Evolutionary conservation across 345 rosid species (phyloP).

Genomic region (Ailanthus altissimus): DNA sequence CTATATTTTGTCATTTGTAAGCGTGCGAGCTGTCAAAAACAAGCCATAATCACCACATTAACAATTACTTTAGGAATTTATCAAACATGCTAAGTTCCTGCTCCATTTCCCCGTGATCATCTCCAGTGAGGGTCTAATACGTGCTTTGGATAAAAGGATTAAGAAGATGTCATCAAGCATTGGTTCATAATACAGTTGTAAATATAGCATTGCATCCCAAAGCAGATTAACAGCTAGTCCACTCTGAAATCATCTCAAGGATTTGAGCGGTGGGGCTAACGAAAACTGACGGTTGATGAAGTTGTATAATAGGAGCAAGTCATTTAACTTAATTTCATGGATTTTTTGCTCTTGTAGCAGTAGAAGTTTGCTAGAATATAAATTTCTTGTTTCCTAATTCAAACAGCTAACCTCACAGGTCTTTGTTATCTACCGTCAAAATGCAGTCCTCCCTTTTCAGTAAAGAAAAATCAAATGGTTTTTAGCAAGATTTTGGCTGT

Average conservation of each 20-base stretch:
- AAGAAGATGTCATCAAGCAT: not conserved
- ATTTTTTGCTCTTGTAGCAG: not conserved
- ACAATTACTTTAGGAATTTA: not conserved
- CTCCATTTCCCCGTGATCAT: not conserved
- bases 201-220: not conserved
- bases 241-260: not conserved
- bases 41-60: not conserved
- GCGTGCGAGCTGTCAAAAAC: not conserved
- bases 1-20: not conserved
- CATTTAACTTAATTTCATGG: not conserved
- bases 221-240: not conserved
- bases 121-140: not conserved
- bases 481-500: not conserved
- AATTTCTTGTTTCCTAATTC: slow-evolving; percentile 4
- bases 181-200: not conserved
- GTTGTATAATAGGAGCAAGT: not conserved
- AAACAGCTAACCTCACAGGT: not conserved
- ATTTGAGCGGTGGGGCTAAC: not conserved
- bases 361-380: not conserved
- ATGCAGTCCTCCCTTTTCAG: not conserved
- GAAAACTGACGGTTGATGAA: not conserved
- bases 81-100: not conserved
- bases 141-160: not conserved
- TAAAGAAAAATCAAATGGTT: slow-evolving; percentile 6
- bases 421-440: not conserved